A percentile compares a stretch with the other conserved stretches of the same genome.
phyloP scores from a whole-genome alignment of 2,329 filamentous ascomycete genomes.

The Cercospora nicotianae region DNA sequence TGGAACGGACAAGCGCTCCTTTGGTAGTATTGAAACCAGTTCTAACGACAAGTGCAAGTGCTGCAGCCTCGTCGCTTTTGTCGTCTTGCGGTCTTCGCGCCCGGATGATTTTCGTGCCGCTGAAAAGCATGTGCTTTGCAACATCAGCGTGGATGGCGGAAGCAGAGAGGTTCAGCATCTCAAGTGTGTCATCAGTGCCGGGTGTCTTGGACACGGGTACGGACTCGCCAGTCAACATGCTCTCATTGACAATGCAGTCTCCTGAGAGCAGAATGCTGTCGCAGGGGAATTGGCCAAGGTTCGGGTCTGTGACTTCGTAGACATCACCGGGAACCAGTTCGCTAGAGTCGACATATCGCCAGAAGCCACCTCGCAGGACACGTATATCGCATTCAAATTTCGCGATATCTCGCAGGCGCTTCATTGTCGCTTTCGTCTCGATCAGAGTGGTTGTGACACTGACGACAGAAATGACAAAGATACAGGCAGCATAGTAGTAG shows the following conservation, averaged over 20 bases:
- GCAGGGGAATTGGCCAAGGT: constrained; percentile 81
- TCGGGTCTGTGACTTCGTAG: constrained; percentile 94
- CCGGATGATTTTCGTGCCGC: constrained; percentile 91
- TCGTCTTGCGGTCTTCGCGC: constrained; percentile 85
- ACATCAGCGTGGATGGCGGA: constrained; percentile 80
- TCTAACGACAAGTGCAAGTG: constrained; percentile 84
- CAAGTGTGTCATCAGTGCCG: constrained; percentile 76
- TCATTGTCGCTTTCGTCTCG: constrained; percentile 92
- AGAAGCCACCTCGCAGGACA: constrained; percentile 91
- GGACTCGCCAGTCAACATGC: constrained; percentile 96
- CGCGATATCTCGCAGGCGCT: constrained; percentile 83
- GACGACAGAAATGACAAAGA: constrained; percentile 89
- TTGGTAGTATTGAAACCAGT: constrained; percentile 99
- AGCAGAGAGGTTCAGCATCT: constrained; percentile 72
- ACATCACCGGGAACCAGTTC: constrained; percentile 94
- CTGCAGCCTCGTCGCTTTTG: constrained; percentile 82
- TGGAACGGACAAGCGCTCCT: constrained; percentile 89
- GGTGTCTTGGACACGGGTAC: constrained; percentile 94
- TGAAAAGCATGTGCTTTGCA: constrained; percentile 88
- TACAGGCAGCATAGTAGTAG: constrained; percentile 95
- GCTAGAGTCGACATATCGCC: constrained; percentile 81
- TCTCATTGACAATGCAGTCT: constrained; percentile 98
- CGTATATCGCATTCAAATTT: constrained; percentile 93
- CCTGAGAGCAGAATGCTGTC: constrained; percentile 89
- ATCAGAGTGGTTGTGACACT: constrained; percentile 87